Base-by-base conservation (phyloP, 192 early-diverging fungal species). In the Obelidium mucronatum region DNA sequence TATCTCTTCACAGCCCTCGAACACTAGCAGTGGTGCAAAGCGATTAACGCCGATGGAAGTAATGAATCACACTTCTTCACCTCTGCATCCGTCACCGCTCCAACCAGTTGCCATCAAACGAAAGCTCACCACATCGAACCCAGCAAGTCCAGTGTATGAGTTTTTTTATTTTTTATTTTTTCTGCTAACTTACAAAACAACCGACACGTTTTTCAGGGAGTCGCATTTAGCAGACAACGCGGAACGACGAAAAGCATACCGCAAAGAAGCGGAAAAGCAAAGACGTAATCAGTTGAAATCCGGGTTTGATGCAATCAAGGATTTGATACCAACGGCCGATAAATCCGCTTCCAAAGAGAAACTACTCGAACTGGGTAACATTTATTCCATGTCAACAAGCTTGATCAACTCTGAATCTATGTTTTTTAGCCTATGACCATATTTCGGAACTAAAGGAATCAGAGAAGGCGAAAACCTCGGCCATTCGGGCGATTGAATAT, bases 201-300 rank as follows among this genome's bases (percentile, higher is more conserved):
- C n/a, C n/a, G n/a, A n/a, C n/a, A n/a, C n/a, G n/a, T n/a, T n/a
- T n/a, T n/a, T n/a, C n/a, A n/a, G n/a, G n/a, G n/a, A n/a, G n/a
- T n/a, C n/a, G n/a, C n/a, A n/a, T n/a, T n/a, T n/a, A n/a, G n/a
- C n/a, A n/a, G n/a, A n/a, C n/a, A 24, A 64, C 3, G 34, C 55
- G 13, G 69, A 72, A 56, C 13, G n/a, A 19, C 13, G 54, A 22
- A 11, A 33, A 40, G 37, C 2, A 59, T 42, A 58, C 52, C 69
- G 69, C 8, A 72, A 72, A 58, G 54, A 36, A 30, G 69, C 69
- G 17, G 69, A 72, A 58, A 55, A 72, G 54, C 19, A 42, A 19
- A 31, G 69, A 19, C 69, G 69, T 6, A 36, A 35, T 28, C 8
- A 15, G 26, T 56, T 72, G 69, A 72, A 72, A n/a, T 15, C 52